These are phyloP conservation scores for Nemania bipapillata DNA, from an alignment of 2,329 filamentous ascomycete genomes.

Conservation along the genomic window DNA sequence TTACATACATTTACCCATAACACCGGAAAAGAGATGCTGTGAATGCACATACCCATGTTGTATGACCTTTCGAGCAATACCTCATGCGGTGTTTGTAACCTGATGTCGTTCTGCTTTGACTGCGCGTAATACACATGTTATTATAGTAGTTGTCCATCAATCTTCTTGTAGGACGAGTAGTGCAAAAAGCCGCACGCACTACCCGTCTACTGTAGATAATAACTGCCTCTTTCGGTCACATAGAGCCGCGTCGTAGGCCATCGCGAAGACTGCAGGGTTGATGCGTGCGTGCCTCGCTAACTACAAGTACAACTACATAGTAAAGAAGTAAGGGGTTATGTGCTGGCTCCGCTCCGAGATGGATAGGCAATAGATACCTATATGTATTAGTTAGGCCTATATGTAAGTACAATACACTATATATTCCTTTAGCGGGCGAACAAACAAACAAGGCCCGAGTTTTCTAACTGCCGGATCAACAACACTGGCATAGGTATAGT, in stretches of 20 bases:
- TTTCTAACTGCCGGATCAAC: no score
- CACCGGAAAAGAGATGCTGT: not conserved
- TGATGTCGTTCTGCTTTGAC: not conserved
- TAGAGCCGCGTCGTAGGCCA: slow-evolving; percentile 20
- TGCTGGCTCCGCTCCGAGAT: not conserved
- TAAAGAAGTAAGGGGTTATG: not conserved
- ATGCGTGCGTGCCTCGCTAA: not conserved
- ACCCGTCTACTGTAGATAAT: not conserved
- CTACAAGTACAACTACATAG: not conserved
- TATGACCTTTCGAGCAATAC: not conserved
- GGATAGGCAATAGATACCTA: not conserved
- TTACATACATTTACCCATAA: not conserved
- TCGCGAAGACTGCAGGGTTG: slow-evolving; percentile 2
- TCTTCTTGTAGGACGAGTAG: not conserved
- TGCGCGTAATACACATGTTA: not conserved
- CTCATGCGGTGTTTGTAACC: not conserved
- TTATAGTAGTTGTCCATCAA: not conserved
- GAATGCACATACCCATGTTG: not conserved
- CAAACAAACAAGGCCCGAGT: no score
- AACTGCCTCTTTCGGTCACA: slow-evolving; percentile 15
- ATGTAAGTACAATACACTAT: no score
- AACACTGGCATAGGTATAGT: no score
- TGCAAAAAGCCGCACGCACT: not conserved
- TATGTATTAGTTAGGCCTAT: no score
- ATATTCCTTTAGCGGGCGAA: no score